Conservation (phyloP, 2,329 filamentous ascomycete genomes). For the Domatiomyces globalis region DNA sequence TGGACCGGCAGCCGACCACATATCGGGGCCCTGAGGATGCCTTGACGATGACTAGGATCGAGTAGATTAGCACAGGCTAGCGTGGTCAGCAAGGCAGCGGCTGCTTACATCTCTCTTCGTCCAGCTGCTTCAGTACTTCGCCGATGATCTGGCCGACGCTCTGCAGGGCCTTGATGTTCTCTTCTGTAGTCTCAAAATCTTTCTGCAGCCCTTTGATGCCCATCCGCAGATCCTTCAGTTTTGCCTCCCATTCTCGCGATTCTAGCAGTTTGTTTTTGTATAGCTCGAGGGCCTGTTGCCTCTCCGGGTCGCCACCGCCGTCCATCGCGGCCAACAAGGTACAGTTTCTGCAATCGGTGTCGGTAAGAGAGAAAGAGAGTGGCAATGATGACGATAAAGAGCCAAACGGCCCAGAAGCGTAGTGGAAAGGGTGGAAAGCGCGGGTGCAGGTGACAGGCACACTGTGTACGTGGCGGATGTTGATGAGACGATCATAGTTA, state of each 20-base stretch:
- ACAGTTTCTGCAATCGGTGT: neutral
- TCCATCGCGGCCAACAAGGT: slow-evolving; percentile 16
- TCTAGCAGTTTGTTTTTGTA: slow-evolving; percentile 77
- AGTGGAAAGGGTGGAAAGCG: neutral
- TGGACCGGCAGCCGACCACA: slow-evolving; percentile 94
- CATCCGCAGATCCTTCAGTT: slow-evolving; percentile 82
- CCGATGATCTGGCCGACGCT: slow-evolving; percentile 99
- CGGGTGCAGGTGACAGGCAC: neutral
- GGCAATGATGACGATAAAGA: neutral
- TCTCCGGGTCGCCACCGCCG: slow-evolving; percentile 36
- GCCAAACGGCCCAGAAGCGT: neutral
- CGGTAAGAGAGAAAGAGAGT: neutral
- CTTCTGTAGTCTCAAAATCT: slow-evolving; percentile 92
- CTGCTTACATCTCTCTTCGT: slow-evolving; percentile 87
- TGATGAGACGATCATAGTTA: neutral
- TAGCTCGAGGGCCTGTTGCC: slow-evolving; percentile 56
- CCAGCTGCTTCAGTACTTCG: slow-evolving; percentile 95
- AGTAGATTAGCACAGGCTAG: neutral
- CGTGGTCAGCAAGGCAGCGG: neutral
- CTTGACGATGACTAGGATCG: slow-evolving; percentile 74
- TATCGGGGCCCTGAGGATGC: slow-evolving; percentile 94
- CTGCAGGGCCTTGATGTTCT: slow-evolving; percentile 98
- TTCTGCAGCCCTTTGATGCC: slow-evolving; percentile 93
- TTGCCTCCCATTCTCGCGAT: slow-evolving; percentile 96
- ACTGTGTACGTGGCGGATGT: neutral